Evolutionary conservation across 23 red algal species (phyloP).

Genomic region (Gracilariopsis chorda): DNA sequence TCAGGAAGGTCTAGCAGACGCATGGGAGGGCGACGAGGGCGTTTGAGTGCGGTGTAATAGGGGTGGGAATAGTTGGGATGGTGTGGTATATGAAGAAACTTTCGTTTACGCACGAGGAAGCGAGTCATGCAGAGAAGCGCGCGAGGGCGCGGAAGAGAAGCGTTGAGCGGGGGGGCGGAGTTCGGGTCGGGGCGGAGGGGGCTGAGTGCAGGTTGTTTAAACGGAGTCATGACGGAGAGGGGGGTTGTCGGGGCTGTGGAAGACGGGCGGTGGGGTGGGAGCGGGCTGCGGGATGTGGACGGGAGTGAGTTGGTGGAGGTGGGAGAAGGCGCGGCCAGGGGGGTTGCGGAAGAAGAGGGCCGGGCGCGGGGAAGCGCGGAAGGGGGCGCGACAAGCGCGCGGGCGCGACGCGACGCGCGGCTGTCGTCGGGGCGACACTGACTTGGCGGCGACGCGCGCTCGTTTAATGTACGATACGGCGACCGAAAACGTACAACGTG

Average conservation of each 20-base stretch:
- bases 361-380: neutral
- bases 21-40: constrained; percentile 19
- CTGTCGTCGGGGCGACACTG: neutral
- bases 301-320: neutral
- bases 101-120: constrained; percentile 7
- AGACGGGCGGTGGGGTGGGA: neutral
- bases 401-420: neutral
- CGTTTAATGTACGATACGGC: neutral
- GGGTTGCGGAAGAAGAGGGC: neutral
- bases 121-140: constrained; percentile 39
- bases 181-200: neutral
- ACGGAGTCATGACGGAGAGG: constrained; percentile 1
- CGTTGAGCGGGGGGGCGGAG: neutral
- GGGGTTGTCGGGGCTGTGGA: neutral
- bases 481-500: neutral
- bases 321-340: neutral
- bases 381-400: constrained; percentile 5
- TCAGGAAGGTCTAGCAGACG: constrained; percentile 43
- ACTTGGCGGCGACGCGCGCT: neutral
- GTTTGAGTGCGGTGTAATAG: neutral
- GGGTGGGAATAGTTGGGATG: neutral
- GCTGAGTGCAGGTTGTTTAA: neutral
- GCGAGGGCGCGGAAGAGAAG: neutral
- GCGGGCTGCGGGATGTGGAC: neutral
- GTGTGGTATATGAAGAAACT: neutral